Evolutionary conservation across 495 filamentous ascomycete species (phyloP), one percentile per base, ranked within the genome.

Genomic region (Xylaria cubensis): DNA sequence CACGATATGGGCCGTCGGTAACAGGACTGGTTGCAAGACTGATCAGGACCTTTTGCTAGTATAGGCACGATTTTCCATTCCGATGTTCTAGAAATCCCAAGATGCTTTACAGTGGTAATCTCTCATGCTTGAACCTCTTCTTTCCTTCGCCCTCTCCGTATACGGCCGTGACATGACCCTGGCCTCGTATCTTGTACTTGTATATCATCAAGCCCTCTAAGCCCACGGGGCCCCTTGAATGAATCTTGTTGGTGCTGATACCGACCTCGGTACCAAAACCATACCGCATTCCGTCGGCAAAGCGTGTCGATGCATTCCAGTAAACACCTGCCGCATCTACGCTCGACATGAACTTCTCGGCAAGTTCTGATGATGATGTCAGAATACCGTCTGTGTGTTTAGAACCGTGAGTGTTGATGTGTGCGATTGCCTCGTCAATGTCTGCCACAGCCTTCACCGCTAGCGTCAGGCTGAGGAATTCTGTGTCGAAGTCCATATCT

Each of bases 191-290:
- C 79, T 93, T 85, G 85, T 98, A 99, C 85, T 97, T 97, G 77
- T 99, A 97, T 70, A 98, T 97, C 83, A 93, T 97, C 80, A 99
- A 82, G 0, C 96, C 96, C 78, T 98, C 95, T 56, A 99, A 82
- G 19, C 96, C 96, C 15, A 99, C 96, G 0, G 96, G 96, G 1
- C 96, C 96, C 48, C 96, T 86, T 9, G 93, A 92, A 77, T 99
- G 96, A 66, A 99, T 97, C 83, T 98, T 99, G 82, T 98, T 99
- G 56, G 96, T 99, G 82, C 93, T 97, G 79, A 99, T 97, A 50
- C 96, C 96, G 2, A 99, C 96, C 81, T 99, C 96, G 0, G 96
- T 98, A 42, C 96, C 96, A 83, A 99, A 98, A 3, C 96, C 96
- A 80, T 94, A 99, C 39, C 96, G 87, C 91, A 97, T 97, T 3